Evolutionary conservation across 2,329 filamentous ascomycete genomes (phyloP), one percentile per base, ranked within the genome.

Genomic region (Colletotrichum liriopes): DNA sequence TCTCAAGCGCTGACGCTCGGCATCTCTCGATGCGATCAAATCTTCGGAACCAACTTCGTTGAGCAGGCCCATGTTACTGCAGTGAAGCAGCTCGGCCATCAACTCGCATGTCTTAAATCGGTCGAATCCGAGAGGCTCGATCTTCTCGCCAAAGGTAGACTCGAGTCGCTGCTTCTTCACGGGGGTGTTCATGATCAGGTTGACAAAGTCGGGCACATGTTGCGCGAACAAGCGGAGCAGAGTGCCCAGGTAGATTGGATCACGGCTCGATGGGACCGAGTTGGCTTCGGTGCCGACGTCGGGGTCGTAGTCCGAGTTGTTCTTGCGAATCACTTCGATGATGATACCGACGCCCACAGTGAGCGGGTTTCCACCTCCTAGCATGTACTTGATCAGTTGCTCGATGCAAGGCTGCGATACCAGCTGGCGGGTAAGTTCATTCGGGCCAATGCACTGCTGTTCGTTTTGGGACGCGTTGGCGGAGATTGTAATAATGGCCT

Each of bases 91-190:
- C 82, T 99, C 96, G 1, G 96, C 96, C 96, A 99, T 98, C 72
- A 99, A 87, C 83, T 99, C 96, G 82, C 96, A 99, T 0, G 96
- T 98, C 86, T 99, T 99, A 87, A 99, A 99, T 26, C 96, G 90
- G 82, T 99, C 96, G 79, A 99, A 99, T 2, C 96, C 96, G 12
- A 99, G 88, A 5, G 96, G 96, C 81, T 98, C 95, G 64, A 99
- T 95, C 81, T 93, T 94, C 56, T 92, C 90, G 64, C 95, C 95
- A 85, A 97, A 99, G 0, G 96, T 96, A 3, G 95, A 96, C 77
- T 91, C 93, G 47, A 98, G 86, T 70, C 92, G 91, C 56, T 92
- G 90, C 79, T 93, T 92, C 77, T 92, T 91, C 4, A 92, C 90
- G 1, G 91, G 91, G 0, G 92, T 89, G 75, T 94, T 94, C 80